Conservation (phyloP, 164 flowering plant genomes). For the Taxillus chinensis region DNA sequence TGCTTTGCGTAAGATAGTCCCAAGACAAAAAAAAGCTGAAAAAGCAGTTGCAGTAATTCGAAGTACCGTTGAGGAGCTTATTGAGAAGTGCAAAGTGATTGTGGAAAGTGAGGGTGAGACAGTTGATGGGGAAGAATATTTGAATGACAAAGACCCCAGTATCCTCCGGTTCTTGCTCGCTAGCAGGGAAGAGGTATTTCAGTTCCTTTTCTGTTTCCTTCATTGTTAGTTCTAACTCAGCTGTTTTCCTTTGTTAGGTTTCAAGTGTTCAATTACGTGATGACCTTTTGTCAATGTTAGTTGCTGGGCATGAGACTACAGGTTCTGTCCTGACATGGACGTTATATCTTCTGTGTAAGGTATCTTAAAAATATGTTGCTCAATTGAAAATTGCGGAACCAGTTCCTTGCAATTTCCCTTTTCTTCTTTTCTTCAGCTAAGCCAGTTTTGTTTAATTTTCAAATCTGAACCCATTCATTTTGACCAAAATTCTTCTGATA, state of each 20-base stretch:
- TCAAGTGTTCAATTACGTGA: constrained; percentile 80
- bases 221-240: neutral
- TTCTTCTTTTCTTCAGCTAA: no score
- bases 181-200: constrained; percentile 79
- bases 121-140: constrained; percentile 75
- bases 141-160: constrained; percentile 86
- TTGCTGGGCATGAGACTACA: constrained; percentile 97
- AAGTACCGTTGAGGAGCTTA: constrained; percentile 68
- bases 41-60: constrained; percentile 67
- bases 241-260: constrained; percentile 37
- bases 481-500: no score
- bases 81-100: constrained; percentile 65
- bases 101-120: constrained; percentile 80
- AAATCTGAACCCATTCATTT: no score
- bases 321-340: constrained; percentile 98
- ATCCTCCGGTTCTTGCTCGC: constrained; percentile 93
- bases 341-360: constrained; percentile 83
- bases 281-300: constrained; percentile 91
- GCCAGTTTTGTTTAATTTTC: no score
- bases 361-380: constrained; percentile 13
- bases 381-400: no score
- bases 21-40: constrained; percentile 89
- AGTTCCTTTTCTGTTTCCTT: neutral
- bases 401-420: no score
- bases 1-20: constrained; percentile 61